Evolutionary conservation across 2,329 filamentous ascomycete genomes (phyloP).

Genomic region (Lecanicillium sp.): DNA sequence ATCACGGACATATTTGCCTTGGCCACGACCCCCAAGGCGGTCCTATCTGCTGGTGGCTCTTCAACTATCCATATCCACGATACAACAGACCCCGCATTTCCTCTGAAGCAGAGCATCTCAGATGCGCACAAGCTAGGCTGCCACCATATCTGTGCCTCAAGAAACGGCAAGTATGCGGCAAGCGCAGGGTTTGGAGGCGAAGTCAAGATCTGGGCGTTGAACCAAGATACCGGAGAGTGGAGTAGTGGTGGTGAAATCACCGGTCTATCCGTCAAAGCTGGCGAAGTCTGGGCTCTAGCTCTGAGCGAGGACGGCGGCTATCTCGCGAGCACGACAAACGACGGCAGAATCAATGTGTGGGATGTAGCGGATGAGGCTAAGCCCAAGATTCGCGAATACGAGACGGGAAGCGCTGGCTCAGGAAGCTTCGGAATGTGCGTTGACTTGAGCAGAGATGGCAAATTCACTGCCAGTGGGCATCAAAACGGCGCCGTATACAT

Average conservation of each 20-base stretch:
- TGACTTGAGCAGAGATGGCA: conserved; percentile 71
- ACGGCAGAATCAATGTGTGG: conserved; percentile 87
- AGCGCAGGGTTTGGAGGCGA: conserved; percentile 87
- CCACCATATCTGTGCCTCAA: conserved; percentile 74
- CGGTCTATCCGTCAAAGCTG: conserved; percentile 44
- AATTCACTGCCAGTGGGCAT: conserved; percentile 84
- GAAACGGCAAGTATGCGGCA: conserved; percentile 63
- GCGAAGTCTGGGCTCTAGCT: conserved; percentile 80
- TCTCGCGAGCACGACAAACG: conserved; percentile 79
- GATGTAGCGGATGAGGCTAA: conserved; percentile 50
- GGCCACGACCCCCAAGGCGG: conserved; percentile 62
- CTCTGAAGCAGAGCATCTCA: conserved; percentile 70
- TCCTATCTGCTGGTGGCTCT: conserved; percentile 80
- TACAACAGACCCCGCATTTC: conserved; percentile 62
- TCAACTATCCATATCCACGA: conserved; percentile 76
- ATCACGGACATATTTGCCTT: conserved; percentile 77
- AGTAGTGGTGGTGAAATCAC: conserved; percentile 31
- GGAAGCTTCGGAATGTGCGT: conserved; percentile 88
- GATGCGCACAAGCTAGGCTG: conserved; percentile 81
- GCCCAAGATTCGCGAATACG: conserved; percentile 70
- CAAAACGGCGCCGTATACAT: conserved; percentile 89
- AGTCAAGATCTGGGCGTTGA: conserved; percentile 70
- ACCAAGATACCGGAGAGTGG: conserved; percentile 50
- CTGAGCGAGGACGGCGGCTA: conserved; percentile 78
- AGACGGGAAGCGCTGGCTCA: conserved; percentile 62